These are phyloP conservation scores for Hypoxylon rickii DNA, from an alignment of 495 filamentous ascomycete genomes.

Conservation along the genomic window DNA sequence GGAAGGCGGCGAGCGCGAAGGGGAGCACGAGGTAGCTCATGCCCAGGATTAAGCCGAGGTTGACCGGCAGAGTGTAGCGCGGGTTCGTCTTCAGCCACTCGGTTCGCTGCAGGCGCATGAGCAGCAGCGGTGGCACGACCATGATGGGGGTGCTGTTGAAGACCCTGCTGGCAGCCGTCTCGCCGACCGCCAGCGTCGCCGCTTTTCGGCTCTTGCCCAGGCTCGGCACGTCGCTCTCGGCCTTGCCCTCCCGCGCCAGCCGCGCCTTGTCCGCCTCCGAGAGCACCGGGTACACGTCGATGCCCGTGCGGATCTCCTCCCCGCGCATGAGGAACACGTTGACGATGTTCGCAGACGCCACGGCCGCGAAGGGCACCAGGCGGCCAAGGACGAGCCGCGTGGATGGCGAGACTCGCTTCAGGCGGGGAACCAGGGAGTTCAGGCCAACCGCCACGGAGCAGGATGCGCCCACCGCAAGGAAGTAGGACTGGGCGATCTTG, in stretches of 20 bases:
- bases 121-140: conserved; percentile 84
- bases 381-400: conserved; percentile 75
- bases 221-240: conserved; percentile 63
- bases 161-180: conserved; percentile 87
- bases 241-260: conserved; percentile 56
- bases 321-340: conserved; percentile 98
- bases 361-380: conserved; percentile 93
- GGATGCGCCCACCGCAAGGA: conserved; percentile 86
- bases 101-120: conserved; percentile 79
- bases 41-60: conserved; percentile 79
- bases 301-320: conserved; percentile 89
- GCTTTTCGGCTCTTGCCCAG: conserved; percentile 87
- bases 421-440: conserved; percentile 82
- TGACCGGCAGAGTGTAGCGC: conserved; percentile 73
- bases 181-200: conserved; percentile 83
- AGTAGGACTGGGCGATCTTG: conserved; percentile 85
- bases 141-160: conserved; percentile 96
- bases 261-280: conserved; percentile 58
- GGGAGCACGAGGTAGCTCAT: conserved; percentile 85
- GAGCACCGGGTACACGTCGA: conserved; percentile 87
- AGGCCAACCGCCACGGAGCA: conserved; percentile 94
- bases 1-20: conserved; percentile 87
- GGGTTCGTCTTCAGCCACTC: conserved; percentile 76
- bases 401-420: conserved; percentile 73
- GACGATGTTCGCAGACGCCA: conserved; percentile 83